Base-by-base conservation (phyloP, 2,329 filamentous ascomycete genomes). In the Trichoderma semiorbis region DNA sequence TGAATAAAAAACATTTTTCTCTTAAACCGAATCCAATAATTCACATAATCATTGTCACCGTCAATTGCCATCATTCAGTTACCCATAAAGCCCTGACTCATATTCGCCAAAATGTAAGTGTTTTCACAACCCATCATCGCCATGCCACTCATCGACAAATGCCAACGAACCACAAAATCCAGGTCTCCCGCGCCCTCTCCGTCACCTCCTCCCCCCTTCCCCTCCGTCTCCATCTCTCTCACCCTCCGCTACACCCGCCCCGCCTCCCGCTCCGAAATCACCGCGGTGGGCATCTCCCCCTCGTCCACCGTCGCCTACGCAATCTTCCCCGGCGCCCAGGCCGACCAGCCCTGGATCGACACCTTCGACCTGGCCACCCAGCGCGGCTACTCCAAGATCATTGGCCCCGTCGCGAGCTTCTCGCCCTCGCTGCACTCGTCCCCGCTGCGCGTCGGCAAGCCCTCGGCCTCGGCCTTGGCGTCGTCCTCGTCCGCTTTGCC, bases 301-400 rank as follows among this genome's bases (percentile, higher is more conserved):
- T 71, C 73, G 21, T 75, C 75, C 0, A 68, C 73, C 53, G 60
- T 75, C 18, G 79, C 77, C 30, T 80, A 79, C 24, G 78, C 80
- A 18, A 76, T 78, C 53, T 81, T 78, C 73, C 74, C 75, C 58
- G 76, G 77, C 26, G 76, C 75, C 5, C 78, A 78, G 57, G 75
- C 77, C 11, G 66, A 75, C 39, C 78, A 80, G 26, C 77, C 79
- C n/a, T 82, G 80, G 80, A 78, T 82, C 70, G 80, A 82, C 72
- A 75, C 80, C 21, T 81, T 81, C 67, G 77, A 79, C 57, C 66
- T 79, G 28, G 63, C 71, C 34, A 76, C 77, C 0, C 76, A 77
- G 14, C 74, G 75, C 16, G 74, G 76, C 21, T 75, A 77, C 71
- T 78, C 76, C 72, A 81, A 80, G 74, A 77, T 77, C 0, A 76